Evolutionary conservation across 345 rosid genomes (phyloP).

Genomic region (Cardamine resedifolia): DNA sequence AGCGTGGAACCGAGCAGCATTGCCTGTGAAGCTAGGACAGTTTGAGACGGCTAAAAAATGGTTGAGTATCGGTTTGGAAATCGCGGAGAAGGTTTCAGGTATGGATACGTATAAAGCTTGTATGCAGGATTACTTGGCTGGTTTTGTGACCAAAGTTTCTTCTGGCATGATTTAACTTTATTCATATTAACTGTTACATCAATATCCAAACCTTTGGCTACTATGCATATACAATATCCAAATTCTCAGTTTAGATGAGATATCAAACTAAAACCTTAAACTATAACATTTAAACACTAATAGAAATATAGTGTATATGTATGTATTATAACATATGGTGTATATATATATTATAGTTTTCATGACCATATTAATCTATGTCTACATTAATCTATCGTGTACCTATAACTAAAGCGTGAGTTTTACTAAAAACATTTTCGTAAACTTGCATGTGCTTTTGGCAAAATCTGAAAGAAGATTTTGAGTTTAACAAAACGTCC

Average conservation of each 20-base stretch:
- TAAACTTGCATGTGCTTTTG: too few relatives aligned
- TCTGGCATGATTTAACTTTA: slow-evolving; percentile 7
- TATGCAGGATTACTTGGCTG: slow-evolving; percentile 74
- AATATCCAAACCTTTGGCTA: background rate
- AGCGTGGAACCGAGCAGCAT: slow-evolving; percentile 89
- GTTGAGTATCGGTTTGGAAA: slow-evolving; percentile 68
- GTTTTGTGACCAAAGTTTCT: slow-evolving; percentile 48
- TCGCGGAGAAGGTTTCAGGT: slow-evolving; percentile 64
- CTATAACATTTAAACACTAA: background rate
- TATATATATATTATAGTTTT: too few relatives aligned
- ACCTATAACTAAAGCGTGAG: too few relatives aligned
- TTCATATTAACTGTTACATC: background rate
- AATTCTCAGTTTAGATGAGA: background rate
- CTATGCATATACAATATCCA: background rate
- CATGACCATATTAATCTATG: too few relatives aligned
- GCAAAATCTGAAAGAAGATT: too few relatives aligned
- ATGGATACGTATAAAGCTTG: slow-evolving; percentile 77
- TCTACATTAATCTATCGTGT: too few relatives aligned
- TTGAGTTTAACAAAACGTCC: too few relatives aligned
- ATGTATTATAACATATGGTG: too few relatives aligned
- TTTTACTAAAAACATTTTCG: too few relatives aligned
- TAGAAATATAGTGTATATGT: too few relatives aligned
- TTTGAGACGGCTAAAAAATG: slow-evolving; percentile 70
- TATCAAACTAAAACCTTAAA: background rate
- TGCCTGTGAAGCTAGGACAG: slow-evolving; percentile 70